Evolutionary conservation across 23 red algal species (phyloP).

Genomic region (Gracilariopsis chorda): DNA sequence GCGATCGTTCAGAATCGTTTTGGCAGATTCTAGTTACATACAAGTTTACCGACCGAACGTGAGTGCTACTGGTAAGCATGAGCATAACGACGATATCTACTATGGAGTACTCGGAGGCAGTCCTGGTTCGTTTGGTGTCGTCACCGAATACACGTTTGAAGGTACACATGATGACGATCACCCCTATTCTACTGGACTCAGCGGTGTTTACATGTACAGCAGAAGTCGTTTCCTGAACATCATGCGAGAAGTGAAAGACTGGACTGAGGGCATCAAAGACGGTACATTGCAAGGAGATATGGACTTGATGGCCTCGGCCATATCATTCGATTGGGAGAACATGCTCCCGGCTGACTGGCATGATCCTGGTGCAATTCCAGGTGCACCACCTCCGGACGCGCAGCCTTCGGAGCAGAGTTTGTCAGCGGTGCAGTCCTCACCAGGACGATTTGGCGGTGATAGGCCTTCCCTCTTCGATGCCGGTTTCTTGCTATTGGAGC

Average conservation of each 20-base stretch:
- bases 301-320: neutral
- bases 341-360: too few relatives aligned
- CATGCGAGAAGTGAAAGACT: neutral
- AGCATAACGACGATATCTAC: neutral
- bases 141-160: neutral
- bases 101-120: neutral
- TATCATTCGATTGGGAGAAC: neutral
- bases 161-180: neutral
- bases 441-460: too few relatives aligned
- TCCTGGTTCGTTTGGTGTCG: neutral
- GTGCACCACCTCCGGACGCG: too few relatives aligned
- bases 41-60: neutral
- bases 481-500: too few relatives aligned
- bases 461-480: too few relatives aligned
- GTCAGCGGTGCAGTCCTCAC: too few relatives aligned
- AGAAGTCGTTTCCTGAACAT: neutral
- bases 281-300: neutral
- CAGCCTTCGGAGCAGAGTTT: too few relatives aligned
- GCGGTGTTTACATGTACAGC: neutral
- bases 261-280: neutral
- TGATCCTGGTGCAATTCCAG: too few relatives aligned
- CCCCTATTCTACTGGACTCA: neutral
- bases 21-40: neutral
- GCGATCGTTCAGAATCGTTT: neutral
- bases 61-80: neutral